Percentiles rank a stretch among this genome's conserved stretches.
These are phyloP conservation scores for Linnemannia exigua DNA, from an alignment of 192 early-diverging fungal genomes.

Conservation along the genomic window DNA sequence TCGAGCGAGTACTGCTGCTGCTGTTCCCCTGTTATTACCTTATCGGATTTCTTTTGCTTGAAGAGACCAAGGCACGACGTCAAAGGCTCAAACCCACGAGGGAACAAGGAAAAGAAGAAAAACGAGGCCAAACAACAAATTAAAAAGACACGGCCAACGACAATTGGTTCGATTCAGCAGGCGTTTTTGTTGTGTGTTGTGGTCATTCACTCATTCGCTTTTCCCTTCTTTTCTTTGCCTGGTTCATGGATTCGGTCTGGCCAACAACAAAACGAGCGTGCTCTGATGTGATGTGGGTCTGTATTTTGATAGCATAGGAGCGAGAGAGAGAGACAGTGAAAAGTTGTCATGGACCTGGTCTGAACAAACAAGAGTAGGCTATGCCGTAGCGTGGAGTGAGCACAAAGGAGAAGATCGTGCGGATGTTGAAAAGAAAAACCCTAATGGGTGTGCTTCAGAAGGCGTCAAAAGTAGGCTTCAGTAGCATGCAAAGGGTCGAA, in stretches of 20 bases:
- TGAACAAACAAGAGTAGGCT: too few relatives aligned
- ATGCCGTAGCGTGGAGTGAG: background rate
- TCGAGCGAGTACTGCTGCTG: too few relatives aligned
- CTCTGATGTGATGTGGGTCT: too few relatives aligned
- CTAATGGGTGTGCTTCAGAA: too few relatives aligned
- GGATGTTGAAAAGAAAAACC: background rate
- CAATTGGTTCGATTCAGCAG: slow-evolving; percentile 5
- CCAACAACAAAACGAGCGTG: background rate
- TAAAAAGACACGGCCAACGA: background rate
- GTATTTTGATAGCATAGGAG: too few relatives aligned
- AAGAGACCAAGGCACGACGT: too few relatives aligned
- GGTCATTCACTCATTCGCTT: too few relatives aligned
- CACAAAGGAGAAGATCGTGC: background rate
- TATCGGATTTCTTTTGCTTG: too few relatives aligned
- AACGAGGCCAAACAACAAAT: background rate
- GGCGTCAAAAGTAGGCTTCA: background rate
- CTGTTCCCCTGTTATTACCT: too few relatives aligned
- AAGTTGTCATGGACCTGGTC: too few relatives aligned
- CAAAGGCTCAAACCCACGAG: background rate
- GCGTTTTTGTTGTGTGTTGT: background rate
- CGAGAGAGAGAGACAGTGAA: too few relatives aligned
- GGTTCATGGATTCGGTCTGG: background rate
- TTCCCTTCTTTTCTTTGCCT: background rate
- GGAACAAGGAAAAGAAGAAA: background rate
- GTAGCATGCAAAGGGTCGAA: background rate